Base-by-base conservation (phyloP, 371 early-diverging fungal genomes). In the Phascolomyces articulosus region DNA sequence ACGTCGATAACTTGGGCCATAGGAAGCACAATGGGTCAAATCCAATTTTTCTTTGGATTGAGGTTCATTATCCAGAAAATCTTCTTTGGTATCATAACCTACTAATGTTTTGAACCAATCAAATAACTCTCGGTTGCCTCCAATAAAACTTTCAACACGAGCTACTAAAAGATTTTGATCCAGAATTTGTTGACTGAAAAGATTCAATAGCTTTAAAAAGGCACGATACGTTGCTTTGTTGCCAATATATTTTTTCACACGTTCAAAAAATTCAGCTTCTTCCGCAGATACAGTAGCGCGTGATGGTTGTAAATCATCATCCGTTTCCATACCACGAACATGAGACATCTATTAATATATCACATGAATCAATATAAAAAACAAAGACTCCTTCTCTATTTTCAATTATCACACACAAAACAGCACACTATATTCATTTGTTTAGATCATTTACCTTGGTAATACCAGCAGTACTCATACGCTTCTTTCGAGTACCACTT, bases 171-270 rank as follows among this genome's bases (percentile, higher is more conserved):
- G 88, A 61, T 90, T 88, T 26, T 88, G 86, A 59, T 92, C 93
- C 65, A 99, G 86, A 28, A 96, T 90, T 73, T 95, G 94, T 72
- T 98, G 97, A 68, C 92, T 95, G 79, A 91, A 98, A 41, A 97
- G 82, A 69, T 98, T 98, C 21, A 99, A 75, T 4, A 95, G 82
- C 79, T 97, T 98, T 51, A 99, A 82, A 75, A 99, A 99, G 70
- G 98, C 97, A 66, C 87, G 87, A 80, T 96, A 97, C 0, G 94
- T 87, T 10, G 84, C 77, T 64, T 91, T 90, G 78, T 91, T 90
- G 13, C 87, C 87, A 53, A 97, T 85, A 65, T 85, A 80, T 65
- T 87, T 82, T 80, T 96, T 94, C 70, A 91, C 90, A 13, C 87
- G 84, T 59, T 96, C 96, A 76, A 97, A 96, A 74, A 96, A 95